Conservation (phyloP, 495 filamentous ascomycete species). For the Aspergillus steynii region DNA sequence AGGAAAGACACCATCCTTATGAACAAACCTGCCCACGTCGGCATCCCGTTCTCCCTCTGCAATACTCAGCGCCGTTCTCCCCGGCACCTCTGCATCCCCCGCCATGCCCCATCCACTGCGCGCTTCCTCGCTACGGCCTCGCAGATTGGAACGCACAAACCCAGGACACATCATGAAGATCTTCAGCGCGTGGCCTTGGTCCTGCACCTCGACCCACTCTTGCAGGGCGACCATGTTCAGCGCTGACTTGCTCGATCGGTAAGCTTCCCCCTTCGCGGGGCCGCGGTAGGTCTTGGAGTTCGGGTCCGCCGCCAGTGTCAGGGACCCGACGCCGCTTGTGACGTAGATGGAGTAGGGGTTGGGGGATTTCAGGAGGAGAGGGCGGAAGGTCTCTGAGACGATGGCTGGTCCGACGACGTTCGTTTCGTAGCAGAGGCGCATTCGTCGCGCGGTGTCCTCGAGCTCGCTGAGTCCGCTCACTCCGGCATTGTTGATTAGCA, state of each 20-base stretch:
- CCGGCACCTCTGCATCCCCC: neutral
- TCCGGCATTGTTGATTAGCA: slow-evolving; percentile 2
- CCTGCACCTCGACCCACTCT: neutral
- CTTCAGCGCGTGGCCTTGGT: neutral
- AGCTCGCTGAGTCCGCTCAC: neutral
- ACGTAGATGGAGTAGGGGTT: neutral
- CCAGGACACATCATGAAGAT: slow-evolving; percentile 2
- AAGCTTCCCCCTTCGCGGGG: neutral
- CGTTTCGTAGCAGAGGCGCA: neutral
- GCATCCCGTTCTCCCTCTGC: neutral
- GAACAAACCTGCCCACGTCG: neutral
- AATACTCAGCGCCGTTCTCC: neutral
- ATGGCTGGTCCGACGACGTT: neutral
- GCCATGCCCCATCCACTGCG: neutral
- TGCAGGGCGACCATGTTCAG: neutral
- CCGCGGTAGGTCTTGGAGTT: neutral
- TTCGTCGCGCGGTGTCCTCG: neutral
- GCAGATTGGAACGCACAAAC: neutral
- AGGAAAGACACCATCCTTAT: neutral
- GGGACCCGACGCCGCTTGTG: neutral
- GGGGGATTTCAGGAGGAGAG: neutral
- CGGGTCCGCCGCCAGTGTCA: neutral
- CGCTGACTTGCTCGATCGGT: slow-evolving; percentile 1
- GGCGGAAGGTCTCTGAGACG: neutral
- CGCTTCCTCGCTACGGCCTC: neutral